These are phyloP conservation scores for Emericellopsis cladophorae DNA, from an alignment of 2,329 filamentous ascomycete species.

Conservation along the genomic window DNA sequence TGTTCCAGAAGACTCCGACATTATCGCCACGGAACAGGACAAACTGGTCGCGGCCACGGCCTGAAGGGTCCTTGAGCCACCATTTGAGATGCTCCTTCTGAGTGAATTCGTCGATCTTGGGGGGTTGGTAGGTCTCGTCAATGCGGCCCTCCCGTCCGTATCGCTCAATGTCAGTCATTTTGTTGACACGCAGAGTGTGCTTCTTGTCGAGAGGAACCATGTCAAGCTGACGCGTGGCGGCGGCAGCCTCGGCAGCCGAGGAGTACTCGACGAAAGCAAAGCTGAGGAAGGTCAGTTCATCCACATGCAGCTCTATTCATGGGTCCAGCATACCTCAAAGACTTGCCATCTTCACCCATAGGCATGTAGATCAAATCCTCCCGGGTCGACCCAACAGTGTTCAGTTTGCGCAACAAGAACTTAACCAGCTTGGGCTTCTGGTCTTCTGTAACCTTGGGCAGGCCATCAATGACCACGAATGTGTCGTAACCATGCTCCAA, in stretches of 20 bases:
- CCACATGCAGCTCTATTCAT: neutral
- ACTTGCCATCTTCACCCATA: conserved; percentile 73
- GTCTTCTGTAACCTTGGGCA: conserved; percentile 79
- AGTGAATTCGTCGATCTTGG: conserved; percentile 70
- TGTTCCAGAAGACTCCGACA: conserved; percentile 97
- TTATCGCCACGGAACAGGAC: conserved; percentile 86
- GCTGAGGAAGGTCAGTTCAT: conserved; percentile 28
- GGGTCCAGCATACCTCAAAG: conserved; percentile 55
- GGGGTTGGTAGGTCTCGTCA: conserved; percentile 78
- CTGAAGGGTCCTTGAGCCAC: conserved; percentile 72
- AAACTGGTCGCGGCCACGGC: conserved; percentile 85
- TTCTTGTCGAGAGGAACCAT: conserved; percentile 86
- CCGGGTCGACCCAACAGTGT: conserved; percentile 67
- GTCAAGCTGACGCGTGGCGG: conserved; percentile 81
- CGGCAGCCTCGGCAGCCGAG: conserved; percentile 76
- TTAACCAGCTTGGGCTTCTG: conserved; percentile 92
- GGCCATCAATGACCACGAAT: conserved; percentile 91
- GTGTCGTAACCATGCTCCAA: conserved; percentile 92
- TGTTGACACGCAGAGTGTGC: conserved; percentile 92
- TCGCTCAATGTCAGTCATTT: conserved; percentile 93
- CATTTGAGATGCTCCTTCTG: conserved; percentile 92
- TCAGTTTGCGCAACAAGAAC: conserved; percentile 89
- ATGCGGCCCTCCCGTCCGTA: conserved; percentile 89
- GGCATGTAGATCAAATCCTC: conserved; percentile 93
- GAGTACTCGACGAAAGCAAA: conserved; percentile 97